Evolutionary conservation across 2,329 filamentous ascomycete genomes (phyloP), one percentile per base, ranked within the genome.

Genomic region (Trichophaea hybrida): DNA sequence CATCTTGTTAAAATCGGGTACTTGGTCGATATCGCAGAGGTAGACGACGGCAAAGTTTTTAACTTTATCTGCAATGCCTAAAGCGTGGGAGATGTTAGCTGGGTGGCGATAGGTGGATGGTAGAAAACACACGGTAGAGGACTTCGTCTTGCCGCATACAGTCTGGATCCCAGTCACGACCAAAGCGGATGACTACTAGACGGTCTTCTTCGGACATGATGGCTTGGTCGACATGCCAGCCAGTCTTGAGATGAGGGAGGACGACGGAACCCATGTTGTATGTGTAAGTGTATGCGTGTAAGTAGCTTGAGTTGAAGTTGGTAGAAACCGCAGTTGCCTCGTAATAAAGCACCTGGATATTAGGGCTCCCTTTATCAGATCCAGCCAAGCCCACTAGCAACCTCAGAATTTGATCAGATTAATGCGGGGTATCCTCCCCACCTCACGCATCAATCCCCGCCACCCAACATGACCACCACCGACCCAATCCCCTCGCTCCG

Each of bases 161-260:
- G 73, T 94, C 88, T 5, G 83, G 80, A 69, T 94, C 86, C 71
- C 81, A 82, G 73, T 95, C 89, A 68, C 88, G 83, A 52, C 90
- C 90, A 74, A 97, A 97, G 66, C 91, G 85, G 72, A 97, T 95
- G 46, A 95, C 84, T 10, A 95, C 88, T 1, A 96, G 82, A 53
- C 91, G 85, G 70, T 97, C 91, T 71, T 95, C 88, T 75, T 97
- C 90, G 48, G 78, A 80, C 70, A 88, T 83, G 70, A 96, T 96
- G 65, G 90, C 89, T 75, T 97, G 90, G 77, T 97, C 93, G 70
- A 98, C 93, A 73, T 98, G 93, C 93, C 91, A 98, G 73, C 88
- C 93, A 46, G 86, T 90, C 68, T 81, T 81, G 51, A 98, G 80
- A 73, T 97, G 91, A 50, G 91, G 91, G 57, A 98, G 82, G 54